These are phyloP conservation scores for Phoma sp. DNA, from an alignment of 2,329 filamentous ascomycete genomes.

Conservation along the genomic window DNA sequence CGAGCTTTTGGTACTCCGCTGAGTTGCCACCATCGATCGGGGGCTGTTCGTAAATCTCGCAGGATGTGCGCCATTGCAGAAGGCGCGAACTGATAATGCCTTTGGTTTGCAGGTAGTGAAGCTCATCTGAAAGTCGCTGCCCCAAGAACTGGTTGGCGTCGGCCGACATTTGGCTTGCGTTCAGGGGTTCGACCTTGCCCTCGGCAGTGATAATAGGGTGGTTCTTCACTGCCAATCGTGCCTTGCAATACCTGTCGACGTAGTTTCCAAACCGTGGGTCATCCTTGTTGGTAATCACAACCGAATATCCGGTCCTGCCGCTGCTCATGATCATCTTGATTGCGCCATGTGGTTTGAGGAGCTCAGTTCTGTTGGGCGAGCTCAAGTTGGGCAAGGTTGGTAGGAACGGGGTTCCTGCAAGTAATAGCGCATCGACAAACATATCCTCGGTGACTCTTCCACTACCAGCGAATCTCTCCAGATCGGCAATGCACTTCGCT, in stretches of 20 bases:
- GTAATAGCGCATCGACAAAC: conserved; percentile 83
- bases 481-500: conserved; percentile 71
- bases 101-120: conserved; percentile 87
- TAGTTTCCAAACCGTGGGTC: conserved; percentile 78
- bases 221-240: conserved; percentile 84
- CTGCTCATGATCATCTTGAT: conserved; percentile 74
- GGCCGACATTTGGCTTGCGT: conserved; percentile 75
- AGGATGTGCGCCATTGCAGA: conserved; percentile 81
- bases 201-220: conserved; percentile 80
- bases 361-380: conserved; percentile 62
- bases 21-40: conserved; percentile 85
- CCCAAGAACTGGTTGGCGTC: conserved; percentile 91
- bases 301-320: conserved; percentile 73
- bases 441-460: conserved; percentile 69
- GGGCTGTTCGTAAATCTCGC: conserved; percentile 79
- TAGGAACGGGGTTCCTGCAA: conserved; percentile 83
- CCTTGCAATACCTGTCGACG: conserved; percentile 85
- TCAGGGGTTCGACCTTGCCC: conserved; percentile 79
- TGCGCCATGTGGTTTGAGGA: conserved; percentile 73
- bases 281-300: conserved; percentile 81
- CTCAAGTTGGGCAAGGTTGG: conserved; percentile 80
- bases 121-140: conserved; percentile 85
- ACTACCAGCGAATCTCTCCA: conserved; percentile 53
- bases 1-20: conserved; percentile 79
- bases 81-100: conserved; percentile 82